Evolutionary conservation across 495 filamentous ascomycete species (phyloP).

Genomic region (Tuber brumale): DNA sequence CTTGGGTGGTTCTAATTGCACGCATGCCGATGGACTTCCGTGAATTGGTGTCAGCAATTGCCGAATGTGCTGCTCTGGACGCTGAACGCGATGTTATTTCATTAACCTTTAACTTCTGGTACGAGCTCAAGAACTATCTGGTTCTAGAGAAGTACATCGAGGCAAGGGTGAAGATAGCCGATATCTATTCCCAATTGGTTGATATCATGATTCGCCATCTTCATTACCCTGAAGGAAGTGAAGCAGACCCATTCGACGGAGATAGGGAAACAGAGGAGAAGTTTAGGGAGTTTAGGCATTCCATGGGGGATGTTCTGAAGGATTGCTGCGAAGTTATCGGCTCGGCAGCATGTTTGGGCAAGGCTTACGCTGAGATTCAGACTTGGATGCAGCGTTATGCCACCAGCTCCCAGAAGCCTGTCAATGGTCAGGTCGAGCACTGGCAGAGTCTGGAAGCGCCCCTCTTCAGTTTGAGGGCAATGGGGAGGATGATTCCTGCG

Average conservation of each 20-base stretch:
- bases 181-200: slow-evolving; percentile 78
- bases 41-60: slow-evolving; percentile 76
- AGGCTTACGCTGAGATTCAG: slow-evolving; percentile 76
- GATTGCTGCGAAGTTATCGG: slow-evolving; percentile 95
- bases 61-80: slow-evolving; percentile 84
- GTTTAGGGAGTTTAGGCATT: slow-evolving; percentile 90
- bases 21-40: slow-evolving; percentile 73
- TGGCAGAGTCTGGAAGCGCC: slow-evolving; percentile 97
- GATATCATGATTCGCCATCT: slow-evolving; percentile 90
- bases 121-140: slow-evolving; percentile 94
- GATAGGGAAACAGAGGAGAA: slow-evolving; percentile 95
- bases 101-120: slow-evolving; percentile 95
- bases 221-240: slow-evolving; percentile 73
- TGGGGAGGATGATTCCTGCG: slow-evolving; percentile 92
- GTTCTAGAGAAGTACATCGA: slow-evolving; percentile 82
- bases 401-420: slow-evolving; percentile 48
- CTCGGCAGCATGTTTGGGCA: slow-evolving; percentile 77
- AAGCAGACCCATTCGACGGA: slow-evolving; percentile 84
- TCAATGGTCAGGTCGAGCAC: slow-evolving; percentile 61
- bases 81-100: slow-evolving; percentile 81
- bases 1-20: slow-evolving; percentile 86
- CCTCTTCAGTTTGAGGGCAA: slow-evolving; percentile 87
- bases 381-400: slow-evolving; percentile 78
- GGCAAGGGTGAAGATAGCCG: slow-evolving; percentile 63
- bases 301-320: slow-evolving; percentile 97